Conservation (phyloP, 495 filamentous ascomycete genomes). For the Friedmanniomyces endolithicus region DNA sequence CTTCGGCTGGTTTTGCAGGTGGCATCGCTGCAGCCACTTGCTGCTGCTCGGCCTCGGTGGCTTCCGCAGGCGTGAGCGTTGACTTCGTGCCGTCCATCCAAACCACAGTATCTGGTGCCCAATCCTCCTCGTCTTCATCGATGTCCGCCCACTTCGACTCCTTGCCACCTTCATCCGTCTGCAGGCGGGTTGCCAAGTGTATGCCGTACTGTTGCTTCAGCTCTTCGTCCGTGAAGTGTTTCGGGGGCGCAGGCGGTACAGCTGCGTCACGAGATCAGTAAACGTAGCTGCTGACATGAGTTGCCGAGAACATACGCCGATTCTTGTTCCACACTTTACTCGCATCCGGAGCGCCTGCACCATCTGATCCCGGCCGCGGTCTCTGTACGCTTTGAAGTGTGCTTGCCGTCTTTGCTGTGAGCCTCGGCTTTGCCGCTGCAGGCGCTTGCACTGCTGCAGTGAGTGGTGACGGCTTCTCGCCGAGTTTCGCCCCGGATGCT, state of each 20-base stretch:
- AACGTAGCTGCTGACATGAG: not conserved
- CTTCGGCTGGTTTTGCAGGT: constrained; percentile 9
- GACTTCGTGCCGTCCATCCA: constrained; percentile 98
- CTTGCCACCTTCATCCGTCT: constrained; percentile 67
- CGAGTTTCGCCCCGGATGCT: constrained; percentile 17
- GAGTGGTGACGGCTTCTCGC: constrained; percentile 26
- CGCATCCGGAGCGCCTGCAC: constrained; percentile 46
- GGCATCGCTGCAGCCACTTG: not conserved
- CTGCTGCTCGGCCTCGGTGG: constrained; percentile 8
- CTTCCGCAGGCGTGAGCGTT: constrained; percentile 45
- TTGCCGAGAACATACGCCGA: constrained; percentile 51
- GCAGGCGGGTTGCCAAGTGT: constrained; percentile 82
- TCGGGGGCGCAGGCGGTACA: constrained; percentile 63
- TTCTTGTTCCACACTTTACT: constrained; percentile 96
- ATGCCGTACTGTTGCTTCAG: constrained; percentile 92
- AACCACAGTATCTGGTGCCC: constrained; percentile 89
- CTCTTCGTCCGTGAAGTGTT: constrained; percentile 94
- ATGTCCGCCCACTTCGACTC: constrained; percentile 97
- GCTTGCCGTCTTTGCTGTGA: constrained; percentile 55
- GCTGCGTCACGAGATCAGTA: constrained; percentile 39
- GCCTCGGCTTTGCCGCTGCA: constrained; percentile 41
- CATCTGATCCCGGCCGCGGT: constrained; percentile 20
- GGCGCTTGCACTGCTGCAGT: constrained; percentile 44
- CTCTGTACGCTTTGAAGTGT: constrained; percentile 41
- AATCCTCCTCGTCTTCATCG: constrained; percentile 96